Percentiles rank a stretch among this genome's conserved stretches.
Conservation (phyloP, 2,329 filamentous ascomycete genomes). For the Hymenoscyphus occultus region DNA sequence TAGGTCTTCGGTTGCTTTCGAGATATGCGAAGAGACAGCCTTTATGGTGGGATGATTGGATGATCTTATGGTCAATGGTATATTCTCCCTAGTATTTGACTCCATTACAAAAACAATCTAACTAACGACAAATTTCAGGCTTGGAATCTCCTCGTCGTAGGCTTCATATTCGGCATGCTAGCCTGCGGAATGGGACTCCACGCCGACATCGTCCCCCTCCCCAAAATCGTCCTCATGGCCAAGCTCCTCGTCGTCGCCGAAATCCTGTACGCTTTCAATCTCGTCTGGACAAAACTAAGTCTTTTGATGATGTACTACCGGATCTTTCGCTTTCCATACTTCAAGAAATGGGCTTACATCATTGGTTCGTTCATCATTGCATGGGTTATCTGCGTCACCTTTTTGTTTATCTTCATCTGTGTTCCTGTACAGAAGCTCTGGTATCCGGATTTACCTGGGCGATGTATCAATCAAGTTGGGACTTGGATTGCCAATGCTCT, state of each 20-base stretch:
- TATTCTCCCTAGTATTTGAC: constrained; percentile 8
- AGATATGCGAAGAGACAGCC: constrained; percentile 43
- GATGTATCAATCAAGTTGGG: constrained; percentile 48
- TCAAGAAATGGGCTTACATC: constrained; percentile 42
- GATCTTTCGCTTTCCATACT: constrained; percentile 47
- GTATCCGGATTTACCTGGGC: constrained; percentile 44
- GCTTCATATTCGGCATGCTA: constrained; percentile 49
- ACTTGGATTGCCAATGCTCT: constrained; percentile 51
- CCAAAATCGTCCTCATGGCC: constrained; percentile 43
- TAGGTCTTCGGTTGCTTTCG: constrained; percentile 42
- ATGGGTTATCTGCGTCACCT: constrained; percentile 48
- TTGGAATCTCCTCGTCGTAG: constrained; percentile 44
- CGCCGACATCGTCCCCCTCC: constrained; percentile 39
- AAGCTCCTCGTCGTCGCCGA: constrained; percentile 49
- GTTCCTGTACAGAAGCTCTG: constrained; percentile 49
- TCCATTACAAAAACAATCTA: constrained; percentile 2
- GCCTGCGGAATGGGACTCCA: constrained; percentile 47
- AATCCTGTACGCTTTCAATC: constrained; percentile 47
- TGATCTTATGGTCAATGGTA: constrained; percentile 49
- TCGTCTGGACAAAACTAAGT: constrained; percentile 49
- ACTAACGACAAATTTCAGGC: constrained; percentile 8
- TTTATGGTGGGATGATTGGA: constrained; percentile 51
- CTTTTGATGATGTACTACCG: constrained; percentile 52
- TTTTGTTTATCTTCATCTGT: constrained; percentile 52
- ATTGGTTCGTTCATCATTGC: constrained; percentile 44